These are phyloP conservation scores for Tylopilus sp. DNA, from an alignment of 768 basidiomycete genomes.

Conservation along the genomic window DNA sequence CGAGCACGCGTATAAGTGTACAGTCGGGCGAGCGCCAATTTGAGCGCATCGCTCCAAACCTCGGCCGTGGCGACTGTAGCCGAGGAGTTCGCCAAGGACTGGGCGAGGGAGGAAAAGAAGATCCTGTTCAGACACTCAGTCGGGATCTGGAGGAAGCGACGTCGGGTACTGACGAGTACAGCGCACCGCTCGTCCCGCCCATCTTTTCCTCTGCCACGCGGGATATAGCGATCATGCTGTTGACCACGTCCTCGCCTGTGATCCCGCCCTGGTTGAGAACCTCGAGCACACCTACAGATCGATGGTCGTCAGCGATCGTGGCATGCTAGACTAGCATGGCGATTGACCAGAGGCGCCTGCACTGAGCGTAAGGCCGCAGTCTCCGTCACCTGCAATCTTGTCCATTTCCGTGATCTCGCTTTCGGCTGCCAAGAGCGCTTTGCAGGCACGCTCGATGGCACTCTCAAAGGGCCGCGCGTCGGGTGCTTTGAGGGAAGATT, in stretches of 20 bases:
- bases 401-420: conserved; percentile 91
- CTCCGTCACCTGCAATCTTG: conserved; percentile 88
- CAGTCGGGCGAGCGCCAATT: conserved; percentile 54
- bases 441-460: conserved; percentile 56
- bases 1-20: conserved; percentile 87
- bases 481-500: conserved; percentile 31
- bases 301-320: not conserved
- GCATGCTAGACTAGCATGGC: not conserved
- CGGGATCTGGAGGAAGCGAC: not conserved
- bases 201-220: conserved; percentile 77
- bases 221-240: conserved; percentile 64
- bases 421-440: conserved; percentile 71
- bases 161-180: conserved; percentile 73
- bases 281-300: conserved; percentile 51
- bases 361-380: conserved; percentile 66
- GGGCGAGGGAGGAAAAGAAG: conserved; percentile 85
- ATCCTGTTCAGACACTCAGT: conserved; percentile 49
- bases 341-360: conserved; percentile 67
- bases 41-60: conserved; percentile 61
- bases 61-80: conserved; percentile 35
- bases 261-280: conserved; percentile 55
- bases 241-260: conserved; percentile 60
- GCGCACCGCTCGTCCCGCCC: conserved; percentile 89
- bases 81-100: conserved; percentile 51
- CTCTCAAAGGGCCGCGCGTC: conserved; percentile 51